These are phyloP conservation scores for Priceomyces haplophilus DNA, from an alignment of 805 yeast genomes.

Conservation along the genomic window DNA sequence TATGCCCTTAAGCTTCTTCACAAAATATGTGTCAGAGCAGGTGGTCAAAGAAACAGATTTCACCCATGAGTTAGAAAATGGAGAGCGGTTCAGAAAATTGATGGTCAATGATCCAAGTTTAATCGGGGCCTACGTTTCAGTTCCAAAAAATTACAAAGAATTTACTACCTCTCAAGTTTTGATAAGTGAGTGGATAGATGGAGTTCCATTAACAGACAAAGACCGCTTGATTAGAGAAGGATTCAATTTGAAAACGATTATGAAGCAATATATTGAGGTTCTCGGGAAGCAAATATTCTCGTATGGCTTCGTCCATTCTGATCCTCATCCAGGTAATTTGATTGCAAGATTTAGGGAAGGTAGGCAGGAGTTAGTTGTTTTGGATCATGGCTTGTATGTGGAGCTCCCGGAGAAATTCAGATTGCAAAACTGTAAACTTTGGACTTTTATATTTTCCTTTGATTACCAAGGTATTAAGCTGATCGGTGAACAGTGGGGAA, in stretches of 20 bases:
- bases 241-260: slow-evolving; percentile 38
- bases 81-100: slow-evolving; percentile 34
- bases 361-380: slow-evolving; percentile 57
- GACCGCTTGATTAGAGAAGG: slow-evolving; percentile 38
- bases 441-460: slow-evolving; percentile 59
- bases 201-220: slow-evolving; percentile 52
- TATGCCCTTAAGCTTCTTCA: slow-evolving; percentile 57
- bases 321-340: slow-evolving; percentile 81
- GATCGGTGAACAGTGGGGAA: slow-evolving; percentile 64
- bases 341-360: slow-evolving; percentile 43
- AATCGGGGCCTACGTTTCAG: slow-evolving; percentile 38
- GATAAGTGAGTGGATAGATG: slow-evolving; percentile 76
- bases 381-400: slow-evolving; percentile 76
- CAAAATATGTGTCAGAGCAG: slow-evolving; percentile 56
- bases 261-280: slow-evolving; percentile 49
- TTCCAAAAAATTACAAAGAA: slow-evolving; percentile 53
- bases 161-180: slow-evolving; percentile 50
- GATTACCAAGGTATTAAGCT: slow-evolving; percentile 46
- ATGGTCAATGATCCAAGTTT: slow-evolving; percentile 45
- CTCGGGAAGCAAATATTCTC: slow-evolving; percentile 58
- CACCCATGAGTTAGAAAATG: slow-evolving; percentile 52
- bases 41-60: slow-evolving; percentile 63
- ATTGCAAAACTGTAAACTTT: slow-evolving; percentile 54
- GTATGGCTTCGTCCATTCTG: slow-evolving; percentile 71
- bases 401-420: slow-evolving; percentile 49